Conservation (phyloP, 2,329 filamentous ascomycete species). For the Malbranchea cinnamomea region DNA sequence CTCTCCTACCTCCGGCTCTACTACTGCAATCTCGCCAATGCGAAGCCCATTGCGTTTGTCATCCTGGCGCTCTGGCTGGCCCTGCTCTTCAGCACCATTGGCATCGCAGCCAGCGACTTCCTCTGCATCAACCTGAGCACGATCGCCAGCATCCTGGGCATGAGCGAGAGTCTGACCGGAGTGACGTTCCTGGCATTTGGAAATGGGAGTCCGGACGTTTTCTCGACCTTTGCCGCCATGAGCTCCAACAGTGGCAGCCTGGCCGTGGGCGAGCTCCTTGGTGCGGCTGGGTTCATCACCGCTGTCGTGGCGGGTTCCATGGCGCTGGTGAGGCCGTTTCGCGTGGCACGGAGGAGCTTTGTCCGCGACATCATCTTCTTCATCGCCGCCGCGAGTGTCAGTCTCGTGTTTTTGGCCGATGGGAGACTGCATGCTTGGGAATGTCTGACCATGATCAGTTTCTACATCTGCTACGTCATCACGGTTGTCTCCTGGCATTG, state of each 20-base stretch:
- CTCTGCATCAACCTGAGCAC: constrained; percentile 95
- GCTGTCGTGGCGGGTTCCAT: constrained; percentile 93
- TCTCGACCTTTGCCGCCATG: constrained; percentile 98
- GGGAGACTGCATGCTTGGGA: constrained; percentile 78
- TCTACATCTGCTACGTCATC: constrained; percentile 78
- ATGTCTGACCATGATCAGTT: constrained; percentile 74
- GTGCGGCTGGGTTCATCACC: constrained; percentile 90
- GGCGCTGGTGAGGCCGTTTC: constrained; percentile 91
- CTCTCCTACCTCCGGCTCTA: constrained; percentile 80
- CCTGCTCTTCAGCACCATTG: constrained; percentile 88
- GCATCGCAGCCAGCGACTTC: constrained; percentile 95
- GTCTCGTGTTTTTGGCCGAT: constrained; percentile 74
- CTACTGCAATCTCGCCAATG: constrained; percentile 61
- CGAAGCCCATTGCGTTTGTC: constrained; percentile 61
- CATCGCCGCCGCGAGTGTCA: constrained; percentile 70
- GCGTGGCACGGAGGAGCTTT: constrained; percentile 77
- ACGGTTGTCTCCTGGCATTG: constrained; percentile 90
- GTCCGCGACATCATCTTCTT: constrained; percentile 88
- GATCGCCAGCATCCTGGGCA: constrained; percentile 71
- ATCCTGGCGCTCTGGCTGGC: constrained; percentile 71
- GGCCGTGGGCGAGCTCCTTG: constrained; percentile 87
- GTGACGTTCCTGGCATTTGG: constrained; percentile 95
- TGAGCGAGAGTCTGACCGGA: constrained; percentile 91
- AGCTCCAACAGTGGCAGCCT: constrained; percentile 92
- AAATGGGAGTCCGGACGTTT: constrained; percentile 95